Evolutionary conservation across 441 rosid genomes (phyloP).

Genomic region (Gossypium schwendimanii): DNA sequence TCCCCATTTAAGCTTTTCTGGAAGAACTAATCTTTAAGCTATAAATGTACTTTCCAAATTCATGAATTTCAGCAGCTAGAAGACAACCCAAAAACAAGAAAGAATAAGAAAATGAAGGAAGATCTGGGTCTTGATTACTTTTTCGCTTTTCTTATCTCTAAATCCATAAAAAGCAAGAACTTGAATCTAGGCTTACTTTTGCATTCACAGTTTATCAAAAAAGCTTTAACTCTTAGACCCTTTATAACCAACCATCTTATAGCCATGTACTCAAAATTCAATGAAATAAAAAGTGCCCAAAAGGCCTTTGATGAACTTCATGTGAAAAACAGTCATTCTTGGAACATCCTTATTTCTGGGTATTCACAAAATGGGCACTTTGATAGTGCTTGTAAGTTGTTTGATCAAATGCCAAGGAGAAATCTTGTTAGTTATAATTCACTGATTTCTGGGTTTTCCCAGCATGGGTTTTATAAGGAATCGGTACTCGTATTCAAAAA

Average conservation of each 20-base stretch:
- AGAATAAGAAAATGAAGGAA: background rate
- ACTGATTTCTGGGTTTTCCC: slow-evolving; percentile 34
- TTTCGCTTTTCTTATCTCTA: slow-evolving; percentile 12
- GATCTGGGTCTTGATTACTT: slow-evolving; percentile 6
- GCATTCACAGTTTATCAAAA: slow-evolving; percentile 32
- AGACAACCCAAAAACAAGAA: background rate
- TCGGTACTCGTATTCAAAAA: slow-evolving; percentile 21
- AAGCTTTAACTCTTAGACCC: slow-evolving; percentile 23
- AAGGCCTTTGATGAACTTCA: slow-evolving; percentile 27
- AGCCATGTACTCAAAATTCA: slow-evolving; percentile 31
- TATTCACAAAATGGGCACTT: slow-evolving; percentile 16
- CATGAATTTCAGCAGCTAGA: background rate
- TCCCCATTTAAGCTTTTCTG: background rate
- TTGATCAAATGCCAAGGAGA: slow-evolving; percentile 39
- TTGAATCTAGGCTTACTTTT: slow-evolving; percentile 27
- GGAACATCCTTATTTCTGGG: slow-evolving; percentile 26
- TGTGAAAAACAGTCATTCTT: slow-evolving; percentile 27
- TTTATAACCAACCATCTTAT: slow-evolving; percentile 28
- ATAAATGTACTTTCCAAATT: background rate
- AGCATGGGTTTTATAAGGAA: slow-evolving; percentile 28
- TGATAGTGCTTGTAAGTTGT: slow-evolving; percentile 23
- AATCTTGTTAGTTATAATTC: slow-evolving; percentile 34
- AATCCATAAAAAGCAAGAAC: slow-evolving; percentile 25
- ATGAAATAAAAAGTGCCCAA: slow-evolving; percentile 20
- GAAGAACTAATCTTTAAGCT: background rate